A percentile compares a stretch with the other conserved stretches of the same genome.
phyloP scores from a whole-genome alignment of 768 basidiomycete species.

The Scleroderma citrinum region DNA sequence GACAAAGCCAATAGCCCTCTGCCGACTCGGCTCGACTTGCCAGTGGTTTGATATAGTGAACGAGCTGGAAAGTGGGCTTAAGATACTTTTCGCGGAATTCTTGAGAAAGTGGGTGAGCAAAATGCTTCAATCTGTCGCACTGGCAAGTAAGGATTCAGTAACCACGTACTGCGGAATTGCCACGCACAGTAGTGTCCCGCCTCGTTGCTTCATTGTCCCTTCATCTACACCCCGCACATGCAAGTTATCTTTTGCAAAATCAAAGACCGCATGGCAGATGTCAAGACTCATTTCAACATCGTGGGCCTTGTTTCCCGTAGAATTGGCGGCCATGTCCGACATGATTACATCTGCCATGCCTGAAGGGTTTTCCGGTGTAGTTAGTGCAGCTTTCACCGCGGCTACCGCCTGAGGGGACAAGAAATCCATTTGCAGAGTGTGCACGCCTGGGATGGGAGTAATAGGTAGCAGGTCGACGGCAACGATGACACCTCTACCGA shows the following conservation, averaged over 20 bases:
- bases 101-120: constrained; percentile 65
- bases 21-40: constrained; percentile 71
- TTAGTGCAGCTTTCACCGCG: constrained; percentile 38
- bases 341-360: constrained; percentile 72
- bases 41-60: constrained; percentile 73
- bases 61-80: constrained; percentile 56
- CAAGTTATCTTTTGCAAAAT: constrained; percentile 56
- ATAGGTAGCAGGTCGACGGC: constrained; percentile 81
- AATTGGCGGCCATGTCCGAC: constrained; percentile 87
- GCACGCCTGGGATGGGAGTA: constrained; percentile 63
- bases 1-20: constrained; percentile 85
- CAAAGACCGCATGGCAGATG: constrained; percentile 68
- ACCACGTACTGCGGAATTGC: background rate
- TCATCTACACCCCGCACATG: constrained; percentile 39
- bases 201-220: constrained; percentile 37
- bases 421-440: constrained; percentile 74
- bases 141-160: background rate
- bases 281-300: constrained; percentile 69
- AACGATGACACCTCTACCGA: constrained; percentile 42
- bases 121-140: constrained; percentile 72
- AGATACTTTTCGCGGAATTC: constrained; percentile 59
- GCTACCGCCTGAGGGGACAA: constrained; percentile 47
- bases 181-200: constrained; percentile 46
- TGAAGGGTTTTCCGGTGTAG: constrained; percentile 23
- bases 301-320: constrained; percentile 58